phyloP scores from a whole-genome alignment of 306 rosid genomes.

The Arachis stenosperma region DNA sequence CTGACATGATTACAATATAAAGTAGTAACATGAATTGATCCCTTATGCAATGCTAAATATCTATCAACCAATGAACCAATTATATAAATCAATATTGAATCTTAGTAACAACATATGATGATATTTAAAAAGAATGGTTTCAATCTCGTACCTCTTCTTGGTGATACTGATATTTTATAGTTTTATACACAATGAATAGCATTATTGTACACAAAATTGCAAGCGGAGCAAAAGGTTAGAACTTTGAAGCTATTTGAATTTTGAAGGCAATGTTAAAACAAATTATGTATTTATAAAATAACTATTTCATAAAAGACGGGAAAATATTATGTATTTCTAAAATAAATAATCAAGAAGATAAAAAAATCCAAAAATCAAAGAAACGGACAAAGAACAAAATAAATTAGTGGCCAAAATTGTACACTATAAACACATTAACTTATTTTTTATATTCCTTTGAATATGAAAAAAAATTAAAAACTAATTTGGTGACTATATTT shows the following conservation, averaged over 20 bases:
- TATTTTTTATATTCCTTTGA: too few species aligned
- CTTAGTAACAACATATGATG: constrained; percentile 12
- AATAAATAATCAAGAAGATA: too few species aligned
- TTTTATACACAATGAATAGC: constrained; percentile 86
- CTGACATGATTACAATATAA: not conserved
- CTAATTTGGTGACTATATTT: too few species aligned
- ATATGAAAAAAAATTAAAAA: too few species aligned
- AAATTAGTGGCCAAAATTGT: too few species aligned
- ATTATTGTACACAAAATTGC: constrained; percentile 74
- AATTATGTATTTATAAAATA: too few species aligned
- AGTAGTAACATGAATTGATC: constrained; percentile 9
- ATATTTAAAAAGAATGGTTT: constrained; percentile 5
- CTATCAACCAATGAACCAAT: not conserved
- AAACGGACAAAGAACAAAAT: too few species aligned
- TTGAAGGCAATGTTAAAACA: not conserved
- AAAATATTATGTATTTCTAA: too few species aligned
- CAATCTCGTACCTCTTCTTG: constrained; percentile 64
- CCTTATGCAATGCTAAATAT: constrained; percentile 16
- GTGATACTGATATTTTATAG: constrained; percentile 80
- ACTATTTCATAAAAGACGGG: too few species aligned
- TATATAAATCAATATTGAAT: constrained; percentile 6
- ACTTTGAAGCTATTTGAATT: constrained; percentile 18
- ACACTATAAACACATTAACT: too few species aligned
- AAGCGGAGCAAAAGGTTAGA: constrained; percentile 33
- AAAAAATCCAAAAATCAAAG: too few species aligned